Evolutionary conservation across 2,329 filamentous ascomycete genomes (phyloP).

Genomic region (Alternaria alternata): DNA sequence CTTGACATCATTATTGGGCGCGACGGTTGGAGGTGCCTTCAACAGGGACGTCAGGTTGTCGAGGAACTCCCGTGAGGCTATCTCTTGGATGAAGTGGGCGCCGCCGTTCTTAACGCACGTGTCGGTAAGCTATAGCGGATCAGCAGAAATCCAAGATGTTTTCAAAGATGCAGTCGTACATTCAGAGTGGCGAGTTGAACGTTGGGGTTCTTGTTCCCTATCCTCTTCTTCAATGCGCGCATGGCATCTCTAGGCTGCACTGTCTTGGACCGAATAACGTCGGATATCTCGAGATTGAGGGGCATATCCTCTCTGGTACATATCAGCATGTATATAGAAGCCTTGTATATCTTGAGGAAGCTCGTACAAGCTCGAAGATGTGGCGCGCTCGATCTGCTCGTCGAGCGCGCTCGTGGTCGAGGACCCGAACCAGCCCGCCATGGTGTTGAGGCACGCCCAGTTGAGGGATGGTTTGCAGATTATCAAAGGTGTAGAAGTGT

Average conservation of each 20-base stretch:
- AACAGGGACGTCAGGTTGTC: conserved; percentile 93
- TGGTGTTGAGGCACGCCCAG: conserved; percentile 53
- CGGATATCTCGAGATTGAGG: conserved; percentile 96
- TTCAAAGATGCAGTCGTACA: conserved; percentile 58
- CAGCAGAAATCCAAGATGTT: conserved; percentile 11
- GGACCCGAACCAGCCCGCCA: conserved; percentile 92
- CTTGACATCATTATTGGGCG: conserved; percentile 85
- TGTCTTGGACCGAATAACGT: conserved; percentile 95
- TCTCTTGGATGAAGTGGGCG: conserved; percentile 91
- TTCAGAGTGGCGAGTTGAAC: conserved; percentile 94
- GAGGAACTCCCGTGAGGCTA: conserved; percentile 97
- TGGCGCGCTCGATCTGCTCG: conserved; percentile 96
- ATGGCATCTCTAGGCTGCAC: conserved; percentile 98
- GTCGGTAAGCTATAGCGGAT: conserved; percentile 76
- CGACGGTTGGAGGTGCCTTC: conserved; percentile 75
- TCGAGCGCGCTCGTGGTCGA: conserved; percentile 90
- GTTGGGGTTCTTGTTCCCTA: conserved; percentile 98
- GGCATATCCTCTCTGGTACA: conserved; percentile 85
- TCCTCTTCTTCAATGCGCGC: conserved; percentile 91
- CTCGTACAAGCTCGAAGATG: conserved; percentile 84
- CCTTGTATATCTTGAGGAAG: too few relatives aligned
- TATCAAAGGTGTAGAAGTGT: not conserved
- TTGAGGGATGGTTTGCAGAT: not conserved
- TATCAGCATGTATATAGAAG: conserved; percentile 18
- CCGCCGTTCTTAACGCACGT: conserved; percentile 99